Evolutionary conservation across 169 alveolate genomes (phyloP).

Genomic region (Plasmodium blacklocki): DNA sequence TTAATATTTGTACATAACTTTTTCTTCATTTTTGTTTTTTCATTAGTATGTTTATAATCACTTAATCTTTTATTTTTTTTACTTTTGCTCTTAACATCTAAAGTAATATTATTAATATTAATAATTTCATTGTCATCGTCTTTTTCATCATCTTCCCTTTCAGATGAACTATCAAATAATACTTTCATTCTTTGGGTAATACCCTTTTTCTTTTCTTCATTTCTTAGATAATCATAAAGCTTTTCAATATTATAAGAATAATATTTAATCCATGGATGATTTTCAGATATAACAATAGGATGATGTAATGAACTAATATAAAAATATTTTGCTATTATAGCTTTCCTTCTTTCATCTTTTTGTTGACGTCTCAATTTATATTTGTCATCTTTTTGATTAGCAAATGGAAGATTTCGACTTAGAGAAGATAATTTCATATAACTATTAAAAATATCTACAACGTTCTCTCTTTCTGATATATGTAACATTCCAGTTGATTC

Average conservation of each 20-base stretch:
- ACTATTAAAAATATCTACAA: conserved; percentile 46
- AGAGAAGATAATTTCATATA: conserved; percentile 31
- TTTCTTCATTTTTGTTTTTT: too few relatives aligned
- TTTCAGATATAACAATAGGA: conserved; percentile 81
- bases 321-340: conserved; percentile 63
- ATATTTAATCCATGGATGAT: conserved; percentile 74
- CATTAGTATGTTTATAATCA: too few relatives aligned
- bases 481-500: conserved; percentile 36
- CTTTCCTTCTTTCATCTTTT: conserved; percentile 51
- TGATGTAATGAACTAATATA: conserved; percentile 80
- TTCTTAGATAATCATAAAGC: conserved; percentile 34
- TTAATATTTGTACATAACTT: too few relatives aligned
- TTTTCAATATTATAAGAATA: conserved; percentile 45
- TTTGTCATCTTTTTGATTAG: conserved; percentile 37
- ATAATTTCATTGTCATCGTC: background rate
- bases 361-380: conserved; percentile 33
- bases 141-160: conserved; percentile 4
- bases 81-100: background rate
- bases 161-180: conserved; percentile 32
- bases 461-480: conserved; percentile 36
- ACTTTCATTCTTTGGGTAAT: conserved; percentile 40
- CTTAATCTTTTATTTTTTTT: background rate
- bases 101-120: too few relatives aligned
- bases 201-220: conserved; percentile 44
- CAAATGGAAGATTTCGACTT: background rate